These are phyloP conservation scores for Fagopyrum esculentum DNA, from an alignment of 148 eudicot species.

Conservation along the genomic window DNA sequence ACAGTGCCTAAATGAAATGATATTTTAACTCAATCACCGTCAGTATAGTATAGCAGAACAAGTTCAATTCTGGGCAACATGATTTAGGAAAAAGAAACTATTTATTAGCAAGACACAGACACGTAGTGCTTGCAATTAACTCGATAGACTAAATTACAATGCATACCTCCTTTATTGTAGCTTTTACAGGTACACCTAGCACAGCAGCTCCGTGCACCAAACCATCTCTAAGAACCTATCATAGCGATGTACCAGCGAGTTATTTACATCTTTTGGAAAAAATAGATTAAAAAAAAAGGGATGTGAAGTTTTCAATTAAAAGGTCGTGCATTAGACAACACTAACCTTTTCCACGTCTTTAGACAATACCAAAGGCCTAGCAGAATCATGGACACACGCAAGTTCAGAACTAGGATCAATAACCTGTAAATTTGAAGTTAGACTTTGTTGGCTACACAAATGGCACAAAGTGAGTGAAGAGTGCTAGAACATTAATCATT, in stretches of 20 bases:
- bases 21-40: not conserved
- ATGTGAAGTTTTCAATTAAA: not conserved
- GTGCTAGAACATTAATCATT: not conserved
- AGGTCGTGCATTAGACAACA: not conserved
- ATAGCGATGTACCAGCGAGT: not conserved
- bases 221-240: conserved; percentile 81
- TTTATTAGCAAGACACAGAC: not conserved
- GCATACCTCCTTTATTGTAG: conserved; percentile 90
- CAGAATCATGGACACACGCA: conserved; percentile 95
- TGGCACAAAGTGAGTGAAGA: not conserved
- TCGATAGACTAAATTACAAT: not conserved
- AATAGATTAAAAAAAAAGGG: not conserved
- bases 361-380: conserved; percentile 71
- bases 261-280: not conserved
- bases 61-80: not conserved
- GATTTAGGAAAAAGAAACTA: not conserved
- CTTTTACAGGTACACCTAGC: conserved; percentile 96
- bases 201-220: conserved; percentile 92
- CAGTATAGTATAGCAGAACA: not conserved
- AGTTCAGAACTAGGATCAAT: conserved; percentile 65
- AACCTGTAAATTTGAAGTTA: conserved; percentile 35
- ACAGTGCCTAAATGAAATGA: not conserved
- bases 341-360: conserved; percentile 67
- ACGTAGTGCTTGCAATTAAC: not conserved
- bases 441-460: not conserved